Conservation (phyloP, 352 stramenopile genomes). For the Phytophthora multivora region DNA sequence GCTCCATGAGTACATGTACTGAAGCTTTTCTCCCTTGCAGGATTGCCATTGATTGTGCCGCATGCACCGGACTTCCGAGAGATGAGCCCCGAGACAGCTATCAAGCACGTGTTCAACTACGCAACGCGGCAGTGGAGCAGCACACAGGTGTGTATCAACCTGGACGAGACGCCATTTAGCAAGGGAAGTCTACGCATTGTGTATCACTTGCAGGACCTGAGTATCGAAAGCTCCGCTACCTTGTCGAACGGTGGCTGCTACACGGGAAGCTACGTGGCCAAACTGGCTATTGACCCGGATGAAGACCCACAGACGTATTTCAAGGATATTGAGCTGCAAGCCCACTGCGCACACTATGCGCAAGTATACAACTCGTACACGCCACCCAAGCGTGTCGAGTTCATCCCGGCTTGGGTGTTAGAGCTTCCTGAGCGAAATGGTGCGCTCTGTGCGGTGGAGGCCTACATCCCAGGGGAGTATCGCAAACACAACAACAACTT, state of each 20-base stretch:
- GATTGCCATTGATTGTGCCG: constrained; percentile 77
- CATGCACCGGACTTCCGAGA: constrained; percentile 72
- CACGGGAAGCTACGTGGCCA: constrained; percentile 78
- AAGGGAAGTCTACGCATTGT: constrained; percentile 83
- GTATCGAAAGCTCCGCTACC: constrained; percentile 22
- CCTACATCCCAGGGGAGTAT: constrained; percentile 84
- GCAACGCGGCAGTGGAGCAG: constrained; percentile 74
- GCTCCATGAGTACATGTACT: no score
- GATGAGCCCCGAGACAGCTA: constrained; percentile 60
- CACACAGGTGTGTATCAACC: constrained; percentile 65
- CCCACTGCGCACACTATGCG: constrained; percentile 84
- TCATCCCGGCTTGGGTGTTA: constrained; percentile 84
- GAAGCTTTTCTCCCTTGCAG: constrained; percentile 12
- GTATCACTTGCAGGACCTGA: constrained; percentile 80
- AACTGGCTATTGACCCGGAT: constrained; percentile 86
- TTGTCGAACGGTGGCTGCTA: constrained; percentile 33
- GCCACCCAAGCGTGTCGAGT: constrained; percentile 82
- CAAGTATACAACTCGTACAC: constrained; percentile 88
- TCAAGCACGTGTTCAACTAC: constrained; percentile 86
- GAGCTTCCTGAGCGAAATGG: constrained; percentile 76
- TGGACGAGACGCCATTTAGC: constrained; percentile 84
- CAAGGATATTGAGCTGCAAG: constrained; percentile 87
- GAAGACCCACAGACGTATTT: constrained; percentile 91
- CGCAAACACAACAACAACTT: constrained; percentile 92
- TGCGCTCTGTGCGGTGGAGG: constrained; percentile 75